Percentiles rank a stretch among this genome's conserved stretches.
phyloP scores from a whole-genome alignment of 2,329 filamentous ascomycete species.

The Mariannaea elegans region DNA sequence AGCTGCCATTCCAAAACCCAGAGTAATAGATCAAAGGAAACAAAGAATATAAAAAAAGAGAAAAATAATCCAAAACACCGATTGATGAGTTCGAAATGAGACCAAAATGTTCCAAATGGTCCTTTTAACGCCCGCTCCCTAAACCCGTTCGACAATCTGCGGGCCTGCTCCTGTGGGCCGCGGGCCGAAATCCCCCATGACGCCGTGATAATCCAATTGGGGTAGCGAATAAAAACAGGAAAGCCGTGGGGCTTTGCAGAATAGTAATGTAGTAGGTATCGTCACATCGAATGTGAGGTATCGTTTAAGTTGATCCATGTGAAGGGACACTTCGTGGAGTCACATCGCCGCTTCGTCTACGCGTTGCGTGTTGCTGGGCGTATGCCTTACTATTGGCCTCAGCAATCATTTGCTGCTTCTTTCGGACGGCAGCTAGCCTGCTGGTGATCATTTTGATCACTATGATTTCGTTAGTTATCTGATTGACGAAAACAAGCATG shows the following conservation, averaged over 20 bases:
- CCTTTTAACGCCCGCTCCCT: conserved; percentile 40
- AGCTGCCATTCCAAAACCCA: conserved; percentile 7
- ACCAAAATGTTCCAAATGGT: conserved; percentile 23
- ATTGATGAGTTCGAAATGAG: conserved; percentile 33
- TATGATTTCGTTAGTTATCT: conserved; percentile 44
- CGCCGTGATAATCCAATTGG: conserved; percentile 33
- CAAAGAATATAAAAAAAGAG: conserved; percentile 13
- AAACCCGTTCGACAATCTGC: conserved; percentile 35
- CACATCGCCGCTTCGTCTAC: conserved; percentile 64
- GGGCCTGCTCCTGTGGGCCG: conserved; percentile 38
- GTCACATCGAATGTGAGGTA: conserved; percentile 25
- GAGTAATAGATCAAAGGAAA: conserved; percentile 1
- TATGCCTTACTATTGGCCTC: conserved; percentile 61
- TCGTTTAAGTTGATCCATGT: conserved; percentile 50
- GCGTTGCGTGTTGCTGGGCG: conserved; percentile 52
- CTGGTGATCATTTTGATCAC: conserved; percentile 70
- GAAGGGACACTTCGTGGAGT: conserved; percentile 64
- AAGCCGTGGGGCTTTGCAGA: conserved; percentile 32
- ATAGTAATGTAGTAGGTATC: conserved; percentile 32
- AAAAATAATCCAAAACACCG: conserved; percentile 36
- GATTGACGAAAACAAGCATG: not conserved
- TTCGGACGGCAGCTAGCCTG: conserved; percentile 64
- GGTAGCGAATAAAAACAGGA: conserved; percentile 33
- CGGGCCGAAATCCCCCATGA: conserved; percentile 31
- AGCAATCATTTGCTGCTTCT: conserved; percentile 69